Evolutionary conservation across 306 rosid genomes (phyloP), one percentile per base, ranked within the genome.

Genomic region (Heteromeles arbutifolia): DNA sequence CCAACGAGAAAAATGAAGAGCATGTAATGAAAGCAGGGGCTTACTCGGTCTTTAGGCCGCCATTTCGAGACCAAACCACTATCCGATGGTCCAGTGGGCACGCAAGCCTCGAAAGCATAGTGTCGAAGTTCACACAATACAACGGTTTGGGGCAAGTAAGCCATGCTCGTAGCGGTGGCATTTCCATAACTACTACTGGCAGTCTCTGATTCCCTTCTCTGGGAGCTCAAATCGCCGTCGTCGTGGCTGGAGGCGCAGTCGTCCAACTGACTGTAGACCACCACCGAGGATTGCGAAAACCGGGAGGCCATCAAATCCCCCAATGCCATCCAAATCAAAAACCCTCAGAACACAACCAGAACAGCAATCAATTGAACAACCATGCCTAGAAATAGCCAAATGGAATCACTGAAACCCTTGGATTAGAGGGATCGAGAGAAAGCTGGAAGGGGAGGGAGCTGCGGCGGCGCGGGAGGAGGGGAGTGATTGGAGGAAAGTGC

Each of bases 311-410:
- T 90, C 81, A 88, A 85, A 84, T 96, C 92, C 77, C 97, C 98
- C 98, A 92, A 92, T 96, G 99, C 99, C 99, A 96, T 96, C 83
- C 99, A 90, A 96, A 90, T 86, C 88, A 31, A 76, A 72, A 84
- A 67, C 80, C 84, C 79, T 43, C 69, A 17, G 45, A 72, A 22
- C 65, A 73, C 12, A 54, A 54, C 56, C 22, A 28, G 58, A 75
- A 64, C 73, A 78, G 82, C 92, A 83, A 82, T 82, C 84, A 75
- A 64, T 64, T 74, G 79, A 71, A 65, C 31, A 45, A 81, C 79
- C 86, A 80, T 81, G 39, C 26, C 73, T 41, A 10, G 34, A 62
- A 11, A 45, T 18, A 43, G 26, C 69, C 54, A n/a, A 76, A 52
- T 19, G 69, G 59, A 82, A 32, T 18, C 54, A 21, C 52, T 12